Evolutionary conservation across 306 rosid species (phyloP).

Genomic region (Trifolium fragiferum): DNA sequence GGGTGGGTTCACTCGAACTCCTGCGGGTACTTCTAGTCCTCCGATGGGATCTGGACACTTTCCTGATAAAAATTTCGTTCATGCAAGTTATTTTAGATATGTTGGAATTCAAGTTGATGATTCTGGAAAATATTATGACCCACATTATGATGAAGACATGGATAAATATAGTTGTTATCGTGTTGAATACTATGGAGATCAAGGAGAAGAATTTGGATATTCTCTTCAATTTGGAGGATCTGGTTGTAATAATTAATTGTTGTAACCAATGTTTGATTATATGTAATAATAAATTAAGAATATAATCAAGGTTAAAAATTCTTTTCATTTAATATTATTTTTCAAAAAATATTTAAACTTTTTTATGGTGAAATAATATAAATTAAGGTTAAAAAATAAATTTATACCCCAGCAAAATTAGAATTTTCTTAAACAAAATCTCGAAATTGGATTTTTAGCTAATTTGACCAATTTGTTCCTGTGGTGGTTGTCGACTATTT

Average conservation of each 20-base stretch:
- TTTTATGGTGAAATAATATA: too few species aligned
- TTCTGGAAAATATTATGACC: not conserved
- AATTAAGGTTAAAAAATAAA: too few species aligned
- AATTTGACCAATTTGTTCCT: too few species aligned
- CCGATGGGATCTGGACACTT: slow-evolving; percentile 23
- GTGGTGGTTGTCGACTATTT: too few species aligned
- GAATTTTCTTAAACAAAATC: too few species aligned
- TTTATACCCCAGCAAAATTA: too few species aligned
- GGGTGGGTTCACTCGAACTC: not conserved
- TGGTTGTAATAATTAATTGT: not conserved
- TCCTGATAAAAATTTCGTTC: not conserved
- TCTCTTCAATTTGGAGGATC: not conserved
- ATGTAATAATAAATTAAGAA: too few species aligned
- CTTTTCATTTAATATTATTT: too few species aligned
- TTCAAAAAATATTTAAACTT: too few species aligned
- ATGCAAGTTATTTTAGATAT: slow-evolving; percentile 4
- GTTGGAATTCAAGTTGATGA: not conserved
- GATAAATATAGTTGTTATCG: not conserved
- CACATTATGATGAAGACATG: not conserved
- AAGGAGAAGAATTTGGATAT: not conserved
- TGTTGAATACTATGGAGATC: not conserved
- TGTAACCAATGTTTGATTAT: too few species aligned
- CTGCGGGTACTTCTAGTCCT: not conserved
- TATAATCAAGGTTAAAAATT: too few species aligned
- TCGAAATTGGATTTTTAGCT: too few species aligned